Percentiles rank a stretch among this genome's conserved stretches.
These are phyloP conservation scores for Arthrinium phaeospermum DNA, from an alignment of 2,329 filamentous ascomycete species.

Conservation along the genomic window DNA sequence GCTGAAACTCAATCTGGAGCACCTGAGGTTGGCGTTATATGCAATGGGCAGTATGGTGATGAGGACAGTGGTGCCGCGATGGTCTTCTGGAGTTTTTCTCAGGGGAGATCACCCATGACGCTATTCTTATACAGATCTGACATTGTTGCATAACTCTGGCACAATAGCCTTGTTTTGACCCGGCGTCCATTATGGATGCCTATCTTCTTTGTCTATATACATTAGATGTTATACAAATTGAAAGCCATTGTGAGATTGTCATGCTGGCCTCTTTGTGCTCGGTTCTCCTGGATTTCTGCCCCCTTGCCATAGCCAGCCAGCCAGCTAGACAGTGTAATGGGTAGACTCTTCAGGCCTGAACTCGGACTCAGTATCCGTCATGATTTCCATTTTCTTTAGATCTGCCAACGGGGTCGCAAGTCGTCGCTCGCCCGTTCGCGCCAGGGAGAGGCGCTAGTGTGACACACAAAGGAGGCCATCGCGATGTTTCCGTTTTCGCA, in stretches of 20 bases:
- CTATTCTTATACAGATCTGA: neutral
- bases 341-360: neutral
- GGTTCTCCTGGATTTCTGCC: too few relatives aligned
- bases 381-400: too few relatives aligned
- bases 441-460: neutral
- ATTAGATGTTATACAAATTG: neutral
- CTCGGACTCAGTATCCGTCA: too few relatives aligned
- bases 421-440: neutral
- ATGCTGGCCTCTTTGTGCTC: neutral
- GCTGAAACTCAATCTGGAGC: too few relatives aligned
- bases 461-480: neutral
- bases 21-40: too few relatives aligned
- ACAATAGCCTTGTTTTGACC: neutral
- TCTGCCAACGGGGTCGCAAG: neutral
- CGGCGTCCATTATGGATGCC: too few relatives aligned
- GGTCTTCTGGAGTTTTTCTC: neutral
- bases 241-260: neutral
- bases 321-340: neutral
- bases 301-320: too few relatives aligned
- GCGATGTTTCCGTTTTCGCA: neutral
- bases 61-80: neutral
- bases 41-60: too few relatives aligned
- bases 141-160: neutral
- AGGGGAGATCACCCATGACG: neutral
- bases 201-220: too few relatives aligned